Percentiles rank a stretch among this genome's conserved stretches.
These are phyloP conservation scores for Aspergillus tubingensis DNA, from an alignment of 2,329 filamentous ascomycete genomes.

Conservation along the genomic window DNA sequence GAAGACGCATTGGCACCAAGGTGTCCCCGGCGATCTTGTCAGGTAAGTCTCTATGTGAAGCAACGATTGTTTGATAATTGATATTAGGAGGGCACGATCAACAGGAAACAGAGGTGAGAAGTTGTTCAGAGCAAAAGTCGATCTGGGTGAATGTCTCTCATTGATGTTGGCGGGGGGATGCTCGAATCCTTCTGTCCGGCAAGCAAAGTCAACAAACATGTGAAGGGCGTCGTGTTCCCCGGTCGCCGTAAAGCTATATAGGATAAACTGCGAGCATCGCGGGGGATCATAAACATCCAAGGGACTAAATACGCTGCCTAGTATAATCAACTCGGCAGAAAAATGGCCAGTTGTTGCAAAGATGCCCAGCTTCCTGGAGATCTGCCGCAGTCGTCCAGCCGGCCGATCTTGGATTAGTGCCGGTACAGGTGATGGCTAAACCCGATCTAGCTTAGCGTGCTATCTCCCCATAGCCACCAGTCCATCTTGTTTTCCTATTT, in stretches of 20 bases:
- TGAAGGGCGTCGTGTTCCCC: background rate
- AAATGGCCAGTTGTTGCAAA: background rate
- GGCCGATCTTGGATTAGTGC: background rate
- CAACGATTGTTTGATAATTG: background rate
- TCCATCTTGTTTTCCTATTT: background rate
- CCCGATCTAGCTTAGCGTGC: background rate
- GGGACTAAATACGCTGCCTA: background rate
- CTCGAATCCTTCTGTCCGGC: background rate
- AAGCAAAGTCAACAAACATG: background rate
- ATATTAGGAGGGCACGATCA: background rate
- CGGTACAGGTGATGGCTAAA: background rate
- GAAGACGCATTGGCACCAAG: constrained; percentile 1
- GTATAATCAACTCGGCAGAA: background rate
- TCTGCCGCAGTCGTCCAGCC: background rate
- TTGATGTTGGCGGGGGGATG: background rate
- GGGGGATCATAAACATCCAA: background rate
- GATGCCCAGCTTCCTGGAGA: background rate
- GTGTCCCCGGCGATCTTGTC: background rate
- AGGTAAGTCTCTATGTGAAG: background rate
- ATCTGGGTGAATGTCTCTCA: background rate
- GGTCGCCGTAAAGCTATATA: background rate
- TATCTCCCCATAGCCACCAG: background rate
- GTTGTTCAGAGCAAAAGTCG: background rate
- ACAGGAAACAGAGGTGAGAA: background rate
- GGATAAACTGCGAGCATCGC: background rate